Percentiles rank a stretch among this genome's conserved stretches.
Evolutionary conservation across 148 eudicot species (phyloP).

Genomic region (Dysphania ambrosioides): DNA sequence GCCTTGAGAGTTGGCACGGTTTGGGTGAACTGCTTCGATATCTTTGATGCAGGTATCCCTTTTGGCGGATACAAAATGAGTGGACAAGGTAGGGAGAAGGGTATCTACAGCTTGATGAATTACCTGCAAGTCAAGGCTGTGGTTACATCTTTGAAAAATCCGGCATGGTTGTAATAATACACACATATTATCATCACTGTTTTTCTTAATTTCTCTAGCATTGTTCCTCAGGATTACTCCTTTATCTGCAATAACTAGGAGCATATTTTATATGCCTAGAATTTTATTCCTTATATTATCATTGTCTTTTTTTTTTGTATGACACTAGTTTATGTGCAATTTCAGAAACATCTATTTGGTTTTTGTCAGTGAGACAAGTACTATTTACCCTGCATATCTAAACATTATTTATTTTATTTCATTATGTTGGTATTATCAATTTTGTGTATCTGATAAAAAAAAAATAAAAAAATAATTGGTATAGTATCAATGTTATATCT

Average conservation of each 20-base stretch:
- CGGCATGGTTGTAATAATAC: conserved; percentile 45
- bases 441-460: no score
- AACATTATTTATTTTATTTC: no score
- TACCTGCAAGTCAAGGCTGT: conserved; percentile 66
- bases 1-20: conserved; percentile 60
- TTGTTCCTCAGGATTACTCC: not conserved
- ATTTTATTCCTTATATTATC: no score
- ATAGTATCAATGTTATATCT: no score
- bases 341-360: no score
- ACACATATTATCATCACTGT: not conserved
- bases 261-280: not conserved
- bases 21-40: conserved; percentile 58
- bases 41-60: conserved; percentile 60
- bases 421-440: no score
- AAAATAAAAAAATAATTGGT: no score
- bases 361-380: no score
- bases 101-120: conserved; percentile 45
- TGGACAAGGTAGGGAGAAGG: conserved; percentile 63
- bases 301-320: no score
- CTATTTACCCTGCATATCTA: no score
- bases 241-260: not conserved
- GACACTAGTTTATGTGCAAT: no score
- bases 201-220: not conserved
- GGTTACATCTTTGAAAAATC: conserved; percentile 52
- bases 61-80: conserved; percentile 75